A percentile compares a stretch with the other conserved stretches of the same genome.
Evolutionary conservation across 805 yeast species (phyloP).

Genomic region (Helenozyma rhizophorensis): DNA sequence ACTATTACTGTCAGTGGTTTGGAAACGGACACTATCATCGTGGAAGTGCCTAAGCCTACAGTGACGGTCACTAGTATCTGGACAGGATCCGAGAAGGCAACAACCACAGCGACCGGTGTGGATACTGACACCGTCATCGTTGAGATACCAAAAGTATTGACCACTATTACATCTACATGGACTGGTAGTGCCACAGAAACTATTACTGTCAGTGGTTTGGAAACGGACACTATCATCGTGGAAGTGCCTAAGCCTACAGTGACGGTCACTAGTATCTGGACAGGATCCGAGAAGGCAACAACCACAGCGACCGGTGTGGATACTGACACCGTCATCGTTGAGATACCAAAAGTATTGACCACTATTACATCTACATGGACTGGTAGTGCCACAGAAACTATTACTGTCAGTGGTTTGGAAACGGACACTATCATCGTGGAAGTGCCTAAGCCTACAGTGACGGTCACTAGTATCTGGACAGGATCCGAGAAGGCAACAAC

Average conservation of each 20-base stretch:
- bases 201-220: constrained; percentile 1
- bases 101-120: constrained; percentile 8
- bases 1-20: background rate
- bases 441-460: constrained; percentile 7
- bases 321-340: constrained; percentile 8
- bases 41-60: constrained; percentile 9
- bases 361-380: constrained; percentile 13
- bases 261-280: constrained; percentile 10
- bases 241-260: constrained; percentile 9
- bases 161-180: constrained; percentile 9
- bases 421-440: constrained; percentile 9
- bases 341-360: constrained; percentile 5
- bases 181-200: constrained; percentile 1
- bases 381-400: constrained; percentile 1
- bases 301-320: constrained; percentile 6
- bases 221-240: constrained; percentile 6
- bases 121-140: constrained; percentile 10
- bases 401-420: background rate
- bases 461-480: constrained; percentile 11
- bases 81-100: constrained; percentile 4
- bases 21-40: constrained; percentile 6
- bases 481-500: constrained; percentile 2
- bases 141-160: constrained; percentile 6
- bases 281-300: constrained; percentile 2
- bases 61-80: constrained; percentile 9